Percentiles rank a stretch among this genome's conserved stretches.
Evolutionary conservation across 2,329 filamentous ascomycete species (phyloP).

Genomic region (Xylariaceae sp.): DNA sequence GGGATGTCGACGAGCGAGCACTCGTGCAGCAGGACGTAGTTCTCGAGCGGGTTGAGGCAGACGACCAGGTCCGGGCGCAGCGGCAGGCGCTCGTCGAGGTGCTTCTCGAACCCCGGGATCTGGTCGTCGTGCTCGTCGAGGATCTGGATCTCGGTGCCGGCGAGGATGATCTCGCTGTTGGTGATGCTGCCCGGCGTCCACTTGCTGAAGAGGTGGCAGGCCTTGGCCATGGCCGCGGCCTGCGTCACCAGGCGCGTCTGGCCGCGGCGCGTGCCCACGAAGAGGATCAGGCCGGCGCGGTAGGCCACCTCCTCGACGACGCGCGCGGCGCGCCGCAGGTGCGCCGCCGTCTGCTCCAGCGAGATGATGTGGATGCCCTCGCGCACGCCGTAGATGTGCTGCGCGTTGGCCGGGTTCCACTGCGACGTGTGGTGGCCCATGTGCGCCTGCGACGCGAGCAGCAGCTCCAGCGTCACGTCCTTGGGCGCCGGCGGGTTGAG

Average conservation of each 20-base stretch:
- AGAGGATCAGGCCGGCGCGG: conserved; percentile 76
- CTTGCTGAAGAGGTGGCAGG: conserved; percentile 83
- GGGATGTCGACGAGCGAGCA: conserved; percentile 83
- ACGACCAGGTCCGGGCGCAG: conserved; percentile 86
- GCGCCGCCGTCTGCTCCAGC: conserved; percentile 78
- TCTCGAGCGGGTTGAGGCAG: conserved; percentile 87
- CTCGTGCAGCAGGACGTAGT: conserved; percentile 83
- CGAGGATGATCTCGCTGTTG: conserved; percentile 86
- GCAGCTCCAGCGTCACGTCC: conserved; percentile 82
- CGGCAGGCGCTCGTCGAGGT: conserved; percentile 54
- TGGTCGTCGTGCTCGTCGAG: conserved; percentile 66
- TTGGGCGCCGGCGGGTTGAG: conserved; percentile 65
- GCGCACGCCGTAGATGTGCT: conserved; percentile 88
- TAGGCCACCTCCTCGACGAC: conserved; percentile 82
- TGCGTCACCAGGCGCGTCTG: conserved; percentile 75
- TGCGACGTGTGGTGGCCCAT: conserved; percentile 84
- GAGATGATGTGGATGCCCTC: conserved; percentile 89
- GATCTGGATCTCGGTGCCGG: conserved; percentile 59
- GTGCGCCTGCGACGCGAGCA: conserved; percentile 81
- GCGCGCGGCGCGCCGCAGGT: conserved; percentile 87
- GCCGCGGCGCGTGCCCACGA: conserved; percentile 78
- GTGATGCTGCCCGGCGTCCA: conserved; percentile 92
- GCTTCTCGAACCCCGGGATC: conserved; percentile 55
- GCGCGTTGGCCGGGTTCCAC: conserved; percentile 91
- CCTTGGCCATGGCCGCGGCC: conserved; percentile 69